phyloP scores from a whole-genome alignment of 2,329 filamentous ascomycete genomes.

The Davidsoniella neocaledoniae region DNA sequence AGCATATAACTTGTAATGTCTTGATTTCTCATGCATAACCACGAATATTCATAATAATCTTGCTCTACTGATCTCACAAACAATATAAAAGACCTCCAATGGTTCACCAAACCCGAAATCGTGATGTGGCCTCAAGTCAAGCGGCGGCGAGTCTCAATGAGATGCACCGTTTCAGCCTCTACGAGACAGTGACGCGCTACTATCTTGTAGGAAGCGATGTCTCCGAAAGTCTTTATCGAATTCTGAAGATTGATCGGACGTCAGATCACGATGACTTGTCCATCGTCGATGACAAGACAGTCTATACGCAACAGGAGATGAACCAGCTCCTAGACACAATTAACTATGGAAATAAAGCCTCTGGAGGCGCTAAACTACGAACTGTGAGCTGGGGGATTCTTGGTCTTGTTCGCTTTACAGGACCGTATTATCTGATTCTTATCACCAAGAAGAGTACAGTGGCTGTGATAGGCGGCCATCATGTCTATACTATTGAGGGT shows the following conservation, averaged over 20 bases:
- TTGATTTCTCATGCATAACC: no score
- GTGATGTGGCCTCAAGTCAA: no score
- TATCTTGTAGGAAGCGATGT: conserved; percentile 91
- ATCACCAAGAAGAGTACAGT: conserved; percentile 94
- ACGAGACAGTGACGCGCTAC: conserved; percentile 84
- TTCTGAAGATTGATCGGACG: conserved; percentile 88
- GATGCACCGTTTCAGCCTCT: conserved; percentile 92
- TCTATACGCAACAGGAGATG: conserved; percentile 87
- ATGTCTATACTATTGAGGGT: conserved; percentile 85
- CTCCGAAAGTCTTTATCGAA: conserved; percentile 72
- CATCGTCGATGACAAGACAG: conserved; percentile 84
- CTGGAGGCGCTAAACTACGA: conserved; percentile 75
- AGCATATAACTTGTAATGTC: no score
- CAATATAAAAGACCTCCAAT: no score
- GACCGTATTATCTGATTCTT: conserved; percentile 90
- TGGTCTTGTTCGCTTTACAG: conserved; percentile 91
- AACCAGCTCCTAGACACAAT: conserved; percentile 85
- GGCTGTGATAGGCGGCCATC: conserved; percentile 90
- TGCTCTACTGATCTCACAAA: neutral
- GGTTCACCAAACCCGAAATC: no score
- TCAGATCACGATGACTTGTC: conserved; percentile 59
- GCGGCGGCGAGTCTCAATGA: neutral
- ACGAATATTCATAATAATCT: no score
- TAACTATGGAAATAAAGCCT: conserved; percentile 82
- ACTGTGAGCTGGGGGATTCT: conserved; percentile 87